phyloP scores from a whole-genome alignment of 208 protist genomes.

The Borovskyia barvae region DNA sequence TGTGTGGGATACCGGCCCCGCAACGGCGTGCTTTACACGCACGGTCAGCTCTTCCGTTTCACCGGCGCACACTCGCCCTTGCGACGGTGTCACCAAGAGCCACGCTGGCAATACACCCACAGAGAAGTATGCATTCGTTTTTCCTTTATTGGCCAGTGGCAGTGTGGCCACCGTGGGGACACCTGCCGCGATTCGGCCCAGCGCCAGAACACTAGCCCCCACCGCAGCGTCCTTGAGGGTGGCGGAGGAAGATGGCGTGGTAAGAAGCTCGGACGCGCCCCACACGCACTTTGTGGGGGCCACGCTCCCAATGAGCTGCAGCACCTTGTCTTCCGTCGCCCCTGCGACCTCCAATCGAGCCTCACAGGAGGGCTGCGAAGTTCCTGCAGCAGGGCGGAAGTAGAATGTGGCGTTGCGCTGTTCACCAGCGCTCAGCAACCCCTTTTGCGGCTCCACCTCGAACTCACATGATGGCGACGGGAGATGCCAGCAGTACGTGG shows the following conservation, averaged over 20 bases:
- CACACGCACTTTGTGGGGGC: slow-evolving; percentile 61
- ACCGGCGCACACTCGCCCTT: slow-evolving; percentile 62
- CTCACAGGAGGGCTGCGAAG: slow-evolving; percentile 33
- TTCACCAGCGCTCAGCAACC: slow-evolving; percentile 64
- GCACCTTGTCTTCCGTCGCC: slow-evolving; percentile 51
- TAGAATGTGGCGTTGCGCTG: slow-evolving; percentile 53
- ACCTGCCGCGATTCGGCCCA: slow-evolving; percentile 76
- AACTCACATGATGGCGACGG: slow-evolving; percentile 48
- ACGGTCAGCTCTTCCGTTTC: slow-evolving; percentile 72
- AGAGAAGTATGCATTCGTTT: slow-evolving; percentile 72
- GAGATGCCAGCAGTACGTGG: slow-evolving; percentile 73
- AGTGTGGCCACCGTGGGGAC: slow-evolving; percentile 31
- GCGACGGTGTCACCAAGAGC: slow-evolving; percentile 65
- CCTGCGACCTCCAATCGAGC: slow-evolving; percentile 75
- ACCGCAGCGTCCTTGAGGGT: slow-evolving; percentile 1
- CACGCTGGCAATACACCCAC: slow-evolving; percentile 62
- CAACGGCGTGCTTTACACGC: slow-evolving; percentile 33
- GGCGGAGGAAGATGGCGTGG: neutral
- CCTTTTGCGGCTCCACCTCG: slow-evolving; percentile 52
- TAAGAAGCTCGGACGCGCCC: slow-evolving; percentile 16
- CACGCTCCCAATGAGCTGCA: slow-evolving; percentile 67
- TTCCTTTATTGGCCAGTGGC: slow-evolving; percentile 62
- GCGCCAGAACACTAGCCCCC: slow-evolving; percentile 56
- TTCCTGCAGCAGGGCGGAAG: slow-evolving; percentile 65
- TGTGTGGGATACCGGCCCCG: slow-evolving; percentile 29